A percentile compares a stretch with the other conserved stretches of the same genome.
Evolutionary conservation across 352 stramenopile species (phyloP).

Genomic region (Pythium monospermum): DNA sequence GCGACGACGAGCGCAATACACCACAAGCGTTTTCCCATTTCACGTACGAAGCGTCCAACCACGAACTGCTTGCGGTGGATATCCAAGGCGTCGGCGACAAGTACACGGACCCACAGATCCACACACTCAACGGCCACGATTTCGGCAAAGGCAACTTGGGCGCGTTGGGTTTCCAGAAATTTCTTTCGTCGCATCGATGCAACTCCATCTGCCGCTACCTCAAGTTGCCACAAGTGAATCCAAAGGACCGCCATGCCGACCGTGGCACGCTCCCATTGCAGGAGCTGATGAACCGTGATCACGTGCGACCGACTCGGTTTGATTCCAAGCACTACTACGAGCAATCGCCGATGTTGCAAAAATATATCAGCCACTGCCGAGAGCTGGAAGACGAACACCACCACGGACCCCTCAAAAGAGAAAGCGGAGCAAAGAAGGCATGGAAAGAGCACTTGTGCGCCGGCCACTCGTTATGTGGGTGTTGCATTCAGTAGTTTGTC

Average conservation of each 20-base stretch:
- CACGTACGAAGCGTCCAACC: slow-evolving; percentile 91
- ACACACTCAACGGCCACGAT: slow-evolving; percentile 82
- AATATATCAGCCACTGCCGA: slow-evolving; percentile 74
- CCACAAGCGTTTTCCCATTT: slow-evolving; percentile 92
- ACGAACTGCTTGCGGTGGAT: slow-evolving; percentile 90
- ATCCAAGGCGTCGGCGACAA: slow-evolving; percentile 94
- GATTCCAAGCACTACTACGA: slow-evolving; percentile 87
- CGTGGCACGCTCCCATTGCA: slow-evolving; percentile 71
- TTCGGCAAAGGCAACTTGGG: slow-evolving; percentile 88
- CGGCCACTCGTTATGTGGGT: slow-evolving; percentile 1
- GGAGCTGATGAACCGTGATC: slow-evolving; percentile 75
- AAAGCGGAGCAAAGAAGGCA: neutral
- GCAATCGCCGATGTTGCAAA: slow-evolving; percentile 80
- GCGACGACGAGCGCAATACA: slow-evolving; percentile 80
- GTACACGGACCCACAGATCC: slow-evolving; percentile 94
- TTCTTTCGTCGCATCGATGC: slow-evolving; percentile 82
- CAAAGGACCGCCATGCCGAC: slow-evolving; percentile 70
- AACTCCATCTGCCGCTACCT: slow-evolving; percentile 87
- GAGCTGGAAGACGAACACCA: slow-evolving; percentile 31
- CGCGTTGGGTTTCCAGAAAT: slow-evolving; percentile 81
- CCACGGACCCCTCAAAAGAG: too few species aligned
- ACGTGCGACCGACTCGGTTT: slow-evolving; percentile 64
- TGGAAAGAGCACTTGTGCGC: slow-evolving; percentile 15
- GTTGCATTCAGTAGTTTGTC: slow-evolving; percentile 16
- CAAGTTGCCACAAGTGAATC: slow-evolving; percentile 76